Percentiles rank a stretch among this genome's conserved stretches.
These are phyloP conservation scores for Saccharomycopsis amapae DNA, from an alignment of 805 yeast genomes.

Conservation along the genomic window DNA sequence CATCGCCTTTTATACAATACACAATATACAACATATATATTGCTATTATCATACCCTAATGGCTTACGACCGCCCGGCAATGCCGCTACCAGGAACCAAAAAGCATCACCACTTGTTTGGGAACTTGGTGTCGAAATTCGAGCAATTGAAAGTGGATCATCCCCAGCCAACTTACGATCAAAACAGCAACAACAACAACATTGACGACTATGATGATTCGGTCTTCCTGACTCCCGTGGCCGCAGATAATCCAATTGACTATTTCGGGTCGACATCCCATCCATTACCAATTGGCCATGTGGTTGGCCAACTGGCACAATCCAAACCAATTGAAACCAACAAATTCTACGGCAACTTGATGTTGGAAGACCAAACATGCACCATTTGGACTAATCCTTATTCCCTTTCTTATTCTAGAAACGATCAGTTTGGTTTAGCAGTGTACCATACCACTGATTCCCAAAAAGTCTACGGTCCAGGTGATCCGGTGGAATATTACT, in stretches of 20 bases:
- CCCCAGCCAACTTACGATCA: background rate
- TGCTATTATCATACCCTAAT: background rate
- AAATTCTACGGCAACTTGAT: conserved; percentile 66
- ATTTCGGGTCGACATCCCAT: conserved; percentile 29
- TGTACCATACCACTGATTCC: conserved; percentile 45
- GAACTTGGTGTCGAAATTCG: conserved; percentile 14
- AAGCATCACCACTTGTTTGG: conserved; percentile 9
- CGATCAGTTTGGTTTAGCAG: conserved; percentile 49
- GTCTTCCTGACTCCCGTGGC: conserved; percentile 35
- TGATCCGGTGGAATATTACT: conserved; percentile 42
- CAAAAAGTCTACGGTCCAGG: conserved; percentile 62
- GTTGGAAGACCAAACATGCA: conserved; percentile 45
- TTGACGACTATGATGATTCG: conserved; percentile 22
- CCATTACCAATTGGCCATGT: conserved; percentile 23
- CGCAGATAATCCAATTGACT: conserved; percentile 35
- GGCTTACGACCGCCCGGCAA: conserved; percentile 20
- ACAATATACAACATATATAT: too few species aligned
- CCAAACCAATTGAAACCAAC: conserved; percentile 55
- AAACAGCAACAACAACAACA: background rate
- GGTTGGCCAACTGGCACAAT: conserved; percentile 26
- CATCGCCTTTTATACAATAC: background rate
- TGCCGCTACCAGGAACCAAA: conserved; percentile 17
- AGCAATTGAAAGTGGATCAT: background rate
- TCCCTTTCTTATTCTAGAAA: conserved; percentile 51
- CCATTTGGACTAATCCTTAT: conserved; percentile 63